phyloP scores from a whole-genome alignment of 345 rosid species.

The Bruguiera parviflora region DNA sequence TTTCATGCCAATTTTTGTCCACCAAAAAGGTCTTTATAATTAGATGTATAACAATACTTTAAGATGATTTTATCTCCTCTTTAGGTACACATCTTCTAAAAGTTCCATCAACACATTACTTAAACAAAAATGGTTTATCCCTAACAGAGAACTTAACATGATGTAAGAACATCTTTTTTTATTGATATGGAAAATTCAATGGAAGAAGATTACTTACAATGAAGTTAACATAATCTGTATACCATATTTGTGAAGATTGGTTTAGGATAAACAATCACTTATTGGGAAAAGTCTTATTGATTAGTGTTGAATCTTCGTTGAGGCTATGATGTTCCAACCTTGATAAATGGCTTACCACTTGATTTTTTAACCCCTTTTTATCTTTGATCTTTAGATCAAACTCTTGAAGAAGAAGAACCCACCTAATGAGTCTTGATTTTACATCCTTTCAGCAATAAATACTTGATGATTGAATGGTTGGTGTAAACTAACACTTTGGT shows the following conservation, averaged over 20 bases:
- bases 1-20: neutral
- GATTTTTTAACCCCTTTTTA: neutral
- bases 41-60: neutral
- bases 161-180: neutral
- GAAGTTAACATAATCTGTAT: neutral
- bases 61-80: neutral
- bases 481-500: neutral
- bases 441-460: neutral
- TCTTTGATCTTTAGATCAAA: neutral
- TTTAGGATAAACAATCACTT: neutral
- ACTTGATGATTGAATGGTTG: neutral
- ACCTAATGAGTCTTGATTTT: neutral
- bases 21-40: neutral
- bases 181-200: neutral
- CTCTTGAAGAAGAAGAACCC: neutral
- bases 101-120: neutral
- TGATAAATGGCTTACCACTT: neutral
- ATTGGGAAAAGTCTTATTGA: neutral
- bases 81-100: conserved; percentile 1
- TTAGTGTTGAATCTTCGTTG: neutral
- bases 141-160: neutral
- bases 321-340: neutral
- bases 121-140: conserved; percentile 1
- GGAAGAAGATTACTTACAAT: neutral
- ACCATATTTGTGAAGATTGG: neutral